Base-by-base conservation (phyloP, 306 rosid genomes). In the Cicer bijugum region DNA sequence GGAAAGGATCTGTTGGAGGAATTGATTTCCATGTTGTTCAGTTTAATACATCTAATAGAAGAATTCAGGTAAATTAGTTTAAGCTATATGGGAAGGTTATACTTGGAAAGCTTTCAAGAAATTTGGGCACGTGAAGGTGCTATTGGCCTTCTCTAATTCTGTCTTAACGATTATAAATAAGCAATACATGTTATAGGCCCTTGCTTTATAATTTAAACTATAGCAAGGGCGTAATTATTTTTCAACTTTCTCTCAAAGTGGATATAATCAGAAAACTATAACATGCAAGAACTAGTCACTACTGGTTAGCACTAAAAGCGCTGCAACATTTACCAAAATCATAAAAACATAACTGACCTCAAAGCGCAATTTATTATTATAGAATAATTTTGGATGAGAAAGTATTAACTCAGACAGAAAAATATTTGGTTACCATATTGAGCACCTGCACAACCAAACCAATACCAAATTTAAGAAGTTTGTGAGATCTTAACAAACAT, bases 381-480 rank as follows among this genome's bases (percentile, higher is more conserved):
- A 78, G 77, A 87, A 87, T 39, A 80, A 75, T 62, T 87, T 82
- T 44, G 92, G 91, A 84, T 74, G 85, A 58, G 96, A 86, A 76
- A 90, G 92, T 71, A 92, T 82, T 64, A 81, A 80, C 76, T 90
- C 97, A 1, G 97, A 90, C 75, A 92, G 77, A 50, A 79, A 88
- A 19, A 92, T 86, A 85, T 96, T 83, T 9, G 94, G 85, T 19
- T 89, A 88, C 94, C 94, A 92, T 73, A 92, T 71, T 6, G 94
- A 85, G 81, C 97, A 90, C 81, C 96, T 90, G 74, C 79, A 84
- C n/a, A 52, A 16, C 33, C 67, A 72, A 78, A 82, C 78, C 67
- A 52, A 45, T 43, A 59, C 61, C 12, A 51, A 43, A 60, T 78
- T 74, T 9, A 28, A 37, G 57, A 19, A 67, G 67, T 55, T 47